Conservation (phyloP, 2,329 filamentous ascomycete genomes). For the Colletotrichum eleusines region DNA sequence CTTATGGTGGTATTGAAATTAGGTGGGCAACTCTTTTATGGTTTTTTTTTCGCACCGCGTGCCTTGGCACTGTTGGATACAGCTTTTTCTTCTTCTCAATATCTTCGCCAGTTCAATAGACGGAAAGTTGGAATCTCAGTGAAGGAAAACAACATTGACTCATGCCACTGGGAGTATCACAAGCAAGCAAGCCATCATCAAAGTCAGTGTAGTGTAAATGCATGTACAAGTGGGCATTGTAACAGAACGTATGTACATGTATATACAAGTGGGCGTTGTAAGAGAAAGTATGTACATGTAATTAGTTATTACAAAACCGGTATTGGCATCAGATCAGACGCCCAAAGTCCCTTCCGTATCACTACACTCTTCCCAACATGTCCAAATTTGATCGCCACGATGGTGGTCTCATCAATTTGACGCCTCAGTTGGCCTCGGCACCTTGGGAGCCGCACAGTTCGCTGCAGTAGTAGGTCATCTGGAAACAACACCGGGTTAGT, state of each 20-base stretch:
- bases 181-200: too few species aligned
- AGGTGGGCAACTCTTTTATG: too few species aligned
- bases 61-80: too few species aligned
- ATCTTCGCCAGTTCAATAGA: too few species aligned
- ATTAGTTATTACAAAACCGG: not conserved
- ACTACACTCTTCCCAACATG: not conserved
- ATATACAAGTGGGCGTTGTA: too few species aligned
- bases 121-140: too few species aligned
- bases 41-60: too few species aligned
- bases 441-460: constrained; percentile 42
- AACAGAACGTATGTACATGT: too few species aligned
- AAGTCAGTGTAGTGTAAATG: not conserved
- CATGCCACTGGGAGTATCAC: not conserved
- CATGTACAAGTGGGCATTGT: too few species aligned
- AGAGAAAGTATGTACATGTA: not conserved
- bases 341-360: too few species aligned
- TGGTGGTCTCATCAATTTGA: not conserved
- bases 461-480: constrained; percentile 40
- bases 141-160: not conserved
- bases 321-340: not conserved
- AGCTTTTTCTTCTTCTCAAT: too few species aligned
- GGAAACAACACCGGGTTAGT: not conserved
- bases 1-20: too few species aligned
- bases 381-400: not conserved
- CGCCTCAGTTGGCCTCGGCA: constrained; percentile 38